Evolutionary conservation across 2,329 filamentous ascomycete genomes (phyloP).

Genomic region (Pseudogymnoascus sp.): DNA sequence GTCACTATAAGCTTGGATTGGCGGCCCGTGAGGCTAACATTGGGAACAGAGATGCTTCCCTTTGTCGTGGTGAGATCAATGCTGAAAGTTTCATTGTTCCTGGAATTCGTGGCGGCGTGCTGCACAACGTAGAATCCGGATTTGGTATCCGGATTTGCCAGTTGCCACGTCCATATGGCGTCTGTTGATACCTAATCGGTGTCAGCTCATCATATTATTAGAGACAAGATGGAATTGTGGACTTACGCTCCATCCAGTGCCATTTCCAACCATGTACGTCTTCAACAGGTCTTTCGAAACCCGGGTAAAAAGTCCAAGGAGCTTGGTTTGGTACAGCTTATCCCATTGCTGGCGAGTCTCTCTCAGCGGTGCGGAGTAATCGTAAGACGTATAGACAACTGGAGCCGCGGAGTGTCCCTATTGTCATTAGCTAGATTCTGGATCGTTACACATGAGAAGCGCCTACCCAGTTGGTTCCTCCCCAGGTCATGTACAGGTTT

Average conservation of each 20-base stretch:
- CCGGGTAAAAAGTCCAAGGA: constrained; percentile 47
- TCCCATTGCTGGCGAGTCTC: constrained; percentile 47
- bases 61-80: constrained; percentile 41
- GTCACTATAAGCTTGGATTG: constrained; percentile 49
- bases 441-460: not conserved
- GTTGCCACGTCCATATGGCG: constrained; percentile 43
- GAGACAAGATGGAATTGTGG: not conserved
- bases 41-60: constrained; percentile 37
- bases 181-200: constrained; percentile 27
- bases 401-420: constrained; percentile 33
- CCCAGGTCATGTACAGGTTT: constrained; percentile 46
- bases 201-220: constrained; percentile 9
- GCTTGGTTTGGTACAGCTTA: constrained; percentile 48
- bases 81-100: constrained; percentile 38
- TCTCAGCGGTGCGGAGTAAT: constrained; percentile 42
- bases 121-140: constrained; percentile 45
- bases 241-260: constrained; percentile 39
- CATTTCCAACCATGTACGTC: constrained; percentile 48
- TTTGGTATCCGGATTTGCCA: constrained; percentile 43
- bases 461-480: constrained; percentile 48
- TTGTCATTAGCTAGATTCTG: constrained; percentile 1
- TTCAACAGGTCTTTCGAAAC: constrained; percentile 44
- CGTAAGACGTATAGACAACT: constrained; percentile 42
- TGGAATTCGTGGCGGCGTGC: constrained; percentile 40
- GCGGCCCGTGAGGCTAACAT: constrained; percentile 43